Evolutionary conservation across 805 yeast species (phyloP).

Genomic region (Lachancea kluyveri): DNA sequence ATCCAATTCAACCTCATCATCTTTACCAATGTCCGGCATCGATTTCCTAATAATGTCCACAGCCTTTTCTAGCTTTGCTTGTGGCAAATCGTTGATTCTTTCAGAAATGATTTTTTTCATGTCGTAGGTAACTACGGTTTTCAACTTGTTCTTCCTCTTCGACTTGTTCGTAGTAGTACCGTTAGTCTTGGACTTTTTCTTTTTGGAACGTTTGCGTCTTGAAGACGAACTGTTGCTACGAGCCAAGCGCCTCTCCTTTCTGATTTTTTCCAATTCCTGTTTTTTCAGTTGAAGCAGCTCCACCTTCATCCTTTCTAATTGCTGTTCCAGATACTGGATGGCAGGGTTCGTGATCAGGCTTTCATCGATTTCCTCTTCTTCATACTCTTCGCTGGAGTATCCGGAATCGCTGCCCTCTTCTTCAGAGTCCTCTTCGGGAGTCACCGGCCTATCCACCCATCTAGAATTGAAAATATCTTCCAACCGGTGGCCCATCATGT

Average conservation of each 20-base stretch:
- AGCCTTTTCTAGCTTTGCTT: constrained; percentile 76
- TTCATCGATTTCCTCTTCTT: constrained; percentile 55
- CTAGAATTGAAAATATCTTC: constrained; percentile 81
- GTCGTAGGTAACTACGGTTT: constrained; percentile 70
- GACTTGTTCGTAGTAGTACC: constrained; percentile 16
- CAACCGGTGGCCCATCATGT: constrained; percentile 87
- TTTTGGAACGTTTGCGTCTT: constrained; percentile 36
- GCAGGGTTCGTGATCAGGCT: constrained; percentile 77
- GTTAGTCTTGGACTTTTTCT: constrained; percentile 31
- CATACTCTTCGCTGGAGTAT: constrained; percentile 34
- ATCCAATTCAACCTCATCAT: constrained; percentile 94
- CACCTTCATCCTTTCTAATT: constrained; percentile 74
- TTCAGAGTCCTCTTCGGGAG: constrained; percentile 42
- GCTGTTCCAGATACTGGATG: constrained; percentile 81
- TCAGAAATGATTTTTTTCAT: constrained; percentile 94
- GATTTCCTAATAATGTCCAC: constrained; percentile 78
- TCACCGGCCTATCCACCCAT: constrained; percentile 82
- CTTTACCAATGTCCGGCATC: constrained; percentile 50
- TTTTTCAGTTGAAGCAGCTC: constrained; percentile 79
- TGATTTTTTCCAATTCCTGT: constrained; percentile 62
- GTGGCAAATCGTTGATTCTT: constrained; percentile 69
- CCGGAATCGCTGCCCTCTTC: constrained; percentile 32
- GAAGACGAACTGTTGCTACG: no score
- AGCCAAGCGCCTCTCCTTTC: constrained; percentile 47
- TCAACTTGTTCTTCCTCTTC: constrained; percentile 25